phyloP scores from a whole-genome alignment of 2,329 filamentous ascomycete genomes.

The Tolypocladium guangdongense region DNA sequence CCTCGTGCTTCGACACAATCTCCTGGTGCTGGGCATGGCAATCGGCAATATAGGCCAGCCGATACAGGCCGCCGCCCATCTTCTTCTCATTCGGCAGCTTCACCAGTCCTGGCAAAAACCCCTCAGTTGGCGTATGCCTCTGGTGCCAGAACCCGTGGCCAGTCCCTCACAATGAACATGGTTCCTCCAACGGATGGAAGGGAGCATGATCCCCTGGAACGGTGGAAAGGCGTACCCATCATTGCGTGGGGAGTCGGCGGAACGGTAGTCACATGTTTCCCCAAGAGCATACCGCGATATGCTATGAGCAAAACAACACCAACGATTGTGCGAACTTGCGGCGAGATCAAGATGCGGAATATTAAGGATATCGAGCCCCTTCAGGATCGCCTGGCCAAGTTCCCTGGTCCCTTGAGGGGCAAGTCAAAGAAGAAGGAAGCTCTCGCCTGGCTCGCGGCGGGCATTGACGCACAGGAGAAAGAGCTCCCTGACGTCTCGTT shows the following conservation, averaged over 20 bases:
- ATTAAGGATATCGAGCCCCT: conserved; percentile 64
- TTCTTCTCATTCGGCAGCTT: conserved; percentile 36
- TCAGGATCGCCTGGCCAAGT: conserved; percentile 62
- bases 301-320: conserved; percentile 61
- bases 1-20: conserved; percentile 53
- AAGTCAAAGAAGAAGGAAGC: conserved; percentile 97
- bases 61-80: conserved; percentile 44
- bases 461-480: conserved; percentile 64
- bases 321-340: conserved; percentile 70
- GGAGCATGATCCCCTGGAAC: conserved; percentile 65
- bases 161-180: conserved; percentile 45
- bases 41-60: conserved; percentile 18
- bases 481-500: conserved; percentile 37
- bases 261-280: conserved; percentile 71
- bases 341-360: conserved; percentile 68
- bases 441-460: conserved; percentile 64
- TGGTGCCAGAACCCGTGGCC: conserved; percentile 33
- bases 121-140: conserved; percentile 17
- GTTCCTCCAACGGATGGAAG: conserved; percentile 54
- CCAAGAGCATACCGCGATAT: conserved; percentile 80
- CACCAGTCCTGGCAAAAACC: conserved; percentile 18
- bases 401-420: conserved; percentile 78
- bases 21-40: conserved; percentile 36
- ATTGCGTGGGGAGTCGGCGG: conserved; percentile 86
- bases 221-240: conserved; percentile 85